phyloP scores from a whole-genome alignment of 192 early-diverging fungal species.

The Coemansia sp. region DNA sequence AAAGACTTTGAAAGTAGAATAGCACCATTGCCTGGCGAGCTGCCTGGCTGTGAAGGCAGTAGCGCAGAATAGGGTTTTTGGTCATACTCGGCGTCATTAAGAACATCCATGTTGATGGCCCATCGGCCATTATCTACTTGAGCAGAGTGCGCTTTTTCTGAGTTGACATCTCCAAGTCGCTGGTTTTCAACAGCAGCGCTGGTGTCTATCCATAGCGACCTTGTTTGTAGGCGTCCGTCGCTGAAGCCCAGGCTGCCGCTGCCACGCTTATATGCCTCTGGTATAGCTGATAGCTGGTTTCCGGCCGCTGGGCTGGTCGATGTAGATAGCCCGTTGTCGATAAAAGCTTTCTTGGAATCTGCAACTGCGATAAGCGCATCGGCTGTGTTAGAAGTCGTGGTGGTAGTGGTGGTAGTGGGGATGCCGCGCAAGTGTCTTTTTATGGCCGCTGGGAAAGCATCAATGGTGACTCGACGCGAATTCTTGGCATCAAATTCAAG shows the following conservation, averaged over 20 bases:
- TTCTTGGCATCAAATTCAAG: conserved; percentile 14
- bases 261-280: neutral
- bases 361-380: neutral
- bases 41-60: conserved; percentile 1
- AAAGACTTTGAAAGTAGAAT: conserved; percentile 17
- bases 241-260: conserved; percentile 22
- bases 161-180: neutral
- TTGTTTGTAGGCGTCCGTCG: conserved; percentile 14
- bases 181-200: conserved; percentile 3
- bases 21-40: conserved; percentile 9
- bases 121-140: conserved; percentile 22
- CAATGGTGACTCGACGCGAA: conserved; percentile 47
- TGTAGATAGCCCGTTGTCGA: conserved; percentile 2
- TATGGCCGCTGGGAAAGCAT: conserved; percentile 52
- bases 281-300: neutral
- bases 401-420: neutral
- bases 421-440: conserved; percentile 43
- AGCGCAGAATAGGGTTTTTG: conserved; percentile 18
- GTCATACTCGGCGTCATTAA: conserved; percentile 4
- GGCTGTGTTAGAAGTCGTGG: neutral
- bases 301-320: conserved; percentile 20
- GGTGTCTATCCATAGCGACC: conserved; percentile 41
- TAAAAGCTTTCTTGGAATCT: neutral
- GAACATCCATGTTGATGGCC: conserved; percentile 20
- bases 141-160: conserved; percentile 4